Percentiles rank a stretch among this genome's conserved stretches.
Conservation (phyloP, 2,329 filamentous ascomycete genomes). For the Byssothecium circinans region DNA sequence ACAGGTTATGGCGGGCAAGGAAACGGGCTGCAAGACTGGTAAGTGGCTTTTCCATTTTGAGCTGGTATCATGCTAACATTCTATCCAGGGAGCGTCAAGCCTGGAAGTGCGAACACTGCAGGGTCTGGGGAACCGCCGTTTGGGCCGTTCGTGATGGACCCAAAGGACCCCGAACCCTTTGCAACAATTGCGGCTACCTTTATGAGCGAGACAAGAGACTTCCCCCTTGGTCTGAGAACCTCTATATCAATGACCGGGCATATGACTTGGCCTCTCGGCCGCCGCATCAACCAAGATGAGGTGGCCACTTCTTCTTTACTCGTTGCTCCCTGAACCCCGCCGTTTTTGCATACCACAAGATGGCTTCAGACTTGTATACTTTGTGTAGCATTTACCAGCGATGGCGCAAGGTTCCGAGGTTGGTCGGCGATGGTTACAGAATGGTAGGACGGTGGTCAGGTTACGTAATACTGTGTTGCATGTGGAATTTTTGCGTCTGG, state of each 20-base stretch:
- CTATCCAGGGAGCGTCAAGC: conserved; percentile 66
- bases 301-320: background rate
- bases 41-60: conserved; percentile 16
- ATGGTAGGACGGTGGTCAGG: background rate
- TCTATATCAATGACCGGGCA: conserved; percentile 58
- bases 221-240: conserved; percentile 72
- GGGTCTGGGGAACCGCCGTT: conserved; percentile 83
- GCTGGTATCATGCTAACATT: conserved; percentile 11
- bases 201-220: conserved; percentile 86
- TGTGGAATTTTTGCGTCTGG: background rate
- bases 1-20: conserved; percentile 71
- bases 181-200: conserved; percentile 87
- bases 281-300: conserved; percentile 21
- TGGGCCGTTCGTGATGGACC: conserved; percentile 96
- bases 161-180: conserved; percentile 78
- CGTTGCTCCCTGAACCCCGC: background rate
- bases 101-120: conserved; percentile 89
- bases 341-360: background rate
- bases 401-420: conserved; percentile 18
- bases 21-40: conserved; percentile 54
- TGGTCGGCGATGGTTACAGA: background rate
- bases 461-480: background rate
- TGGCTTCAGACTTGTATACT: background rate
- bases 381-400: conserved; percentile 25
- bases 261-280: conserved; percentile 26